Percentiles rank a stretch among this genome's conserved stretches.
These are phyloP conservation scores for Fagus sylvatica DNA, from an alignment of 306 rosid genomes.

Conservation along the genomic window DNA sequence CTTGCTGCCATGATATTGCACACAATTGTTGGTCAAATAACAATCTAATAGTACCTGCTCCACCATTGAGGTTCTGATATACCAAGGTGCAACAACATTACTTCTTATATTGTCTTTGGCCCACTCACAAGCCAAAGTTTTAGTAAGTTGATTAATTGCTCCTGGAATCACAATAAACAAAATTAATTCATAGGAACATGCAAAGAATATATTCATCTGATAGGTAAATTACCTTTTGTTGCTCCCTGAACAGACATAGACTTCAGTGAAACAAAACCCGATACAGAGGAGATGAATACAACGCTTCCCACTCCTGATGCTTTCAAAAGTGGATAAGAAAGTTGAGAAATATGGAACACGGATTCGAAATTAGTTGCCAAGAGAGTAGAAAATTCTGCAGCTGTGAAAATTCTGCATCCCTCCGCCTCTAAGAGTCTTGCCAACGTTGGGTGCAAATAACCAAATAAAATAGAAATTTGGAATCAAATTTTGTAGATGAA, in stretches of 20 bases:
- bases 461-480: too few species aligned
- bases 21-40: slow-evolving; percentile 6
- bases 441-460: too few species aligned
- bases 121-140: slow-evolving; percentile 77
- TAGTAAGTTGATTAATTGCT: slow-evolving; percentile 73
- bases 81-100: slow-evolving; percentile 81
- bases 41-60: slow-evolving; percentile 49
- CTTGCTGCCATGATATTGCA: background rate
- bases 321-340: slow-evolving; percentile 64
- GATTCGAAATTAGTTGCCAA: slow-evolving; percentile 72
- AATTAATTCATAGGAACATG: slow-evolving; percentile 3
- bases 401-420: too few species aligned
- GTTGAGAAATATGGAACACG: slow-evolving; percentile 69
- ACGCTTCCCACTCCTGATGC: slow-evolving; percentile 63
- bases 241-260: slow-evolving; percentile 79
- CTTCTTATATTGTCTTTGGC: slow-evolving; percentile 73
- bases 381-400: slow-evolving; percentile 59
- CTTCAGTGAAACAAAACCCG: slow-evolving; percentile 72
- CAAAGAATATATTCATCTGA: background rate
- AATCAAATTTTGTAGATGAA: too few species aligned
- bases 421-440: too few species aligned
- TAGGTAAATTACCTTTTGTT: slow-evolving; percentile 57
- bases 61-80: slow-evolving; percentile 71
- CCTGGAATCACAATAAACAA: slow-evolving; percentile 38
- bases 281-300: slow-evolving; percentile 69